phyloP scores from a whole-genome alignment of 192 early-diverging fungal genomes.

The Coemansia sp. region DNA sequence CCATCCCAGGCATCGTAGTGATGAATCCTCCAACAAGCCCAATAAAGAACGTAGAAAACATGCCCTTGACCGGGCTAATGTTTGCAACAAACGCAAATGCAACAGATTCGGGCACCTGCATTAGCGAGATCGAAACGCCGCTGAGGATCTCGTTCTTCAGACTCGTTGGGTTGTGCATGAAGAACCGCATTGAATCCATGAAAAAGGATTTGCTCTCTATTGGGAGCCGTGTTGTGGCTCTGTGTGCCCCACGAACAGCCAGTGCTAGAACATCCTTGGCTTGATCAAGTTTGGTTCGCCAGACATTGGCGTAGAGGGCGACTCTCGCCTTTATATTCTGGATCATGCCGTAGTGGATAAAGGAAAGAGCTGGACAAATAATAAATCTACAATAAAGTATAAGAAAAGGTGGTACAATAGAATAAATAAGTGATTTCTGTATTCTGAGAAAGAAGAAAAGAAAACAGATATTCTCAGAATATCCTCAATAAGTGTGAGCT shows the following conservation, averaged over 20 bases:
- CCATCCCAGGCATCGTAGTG: background rate
- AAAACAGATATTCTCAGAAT: too few species aligned
- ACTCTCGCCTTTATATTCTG: background rate
- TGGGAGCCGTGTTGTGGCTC: background rate
- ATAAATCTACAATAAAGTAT: too few species aligned
- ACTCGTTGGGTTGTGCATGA: conserved; percentile 4
- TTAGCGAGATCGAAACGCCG: conserved; percentile 1
- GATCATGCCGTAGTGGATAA: background rate
- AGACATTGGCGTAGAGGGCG: conserved; percentile 1
- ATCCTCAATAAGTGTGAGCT: too few species aligned
- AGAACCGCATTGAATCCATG: background rate
- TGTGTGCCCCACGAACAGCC: background rate
- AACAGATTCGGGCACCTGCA: background rate
- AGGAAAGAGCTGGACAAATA: background rate
- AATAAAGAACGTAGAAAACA: conserved; percentile 4
- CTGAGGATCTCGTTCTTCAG: conserved; percentile 4
- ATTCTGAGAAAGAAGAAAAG: too few species aligned
- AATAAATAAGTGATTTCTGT: too few species aligned
- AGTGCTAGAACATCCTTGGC: background rate
- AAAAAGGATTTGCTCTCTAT: background rate
- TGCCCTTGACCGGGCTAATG: background rate
- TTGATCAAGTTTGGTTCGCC: background rate
- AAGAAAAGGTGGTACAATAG: too few species aligned
- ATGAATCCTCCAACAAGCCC: background rate
- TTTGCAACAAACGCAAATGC: conserved; percentile 1